A percentile compares a stretch with the other conserved stretches of the same genome.
Conservation (phyloP, 306 rosid genomes). For the Glycine soja region DNA sequence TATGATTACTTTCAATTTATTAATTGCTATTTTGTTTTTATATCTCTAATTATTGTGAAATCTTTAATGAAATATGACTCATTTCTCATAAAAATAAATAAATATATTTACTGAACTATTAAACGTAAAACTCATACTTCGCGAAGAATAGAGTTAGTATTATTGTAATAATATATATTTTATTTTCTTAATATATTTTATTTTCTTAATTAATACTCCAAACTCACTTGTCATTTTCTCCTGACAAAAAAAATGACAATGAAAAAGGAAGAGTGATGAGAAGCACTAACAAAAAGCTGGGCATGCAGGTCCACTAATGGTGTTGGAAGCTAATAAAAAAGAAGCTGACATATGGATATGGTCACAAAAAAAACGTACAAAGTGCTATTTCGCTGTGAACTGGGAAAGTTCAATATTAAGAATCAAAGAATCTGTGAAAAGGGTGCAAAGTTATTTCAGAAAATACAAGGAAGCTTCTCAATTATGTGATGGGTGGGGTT, state of each 20-base stretch:
- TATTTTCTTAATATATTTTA: neutral
- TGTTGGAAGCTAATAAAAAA: neutral
- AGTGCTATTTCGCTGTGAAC: conserved; percentile 2
- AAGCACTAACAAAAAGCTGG: neutral
- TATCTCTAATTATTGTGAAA: no score
- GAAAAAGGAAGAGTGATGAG: neutral
- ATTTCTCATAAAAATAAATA: no score
- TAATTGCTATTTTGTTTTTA: no score
- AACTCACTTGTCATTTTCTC: neutral
- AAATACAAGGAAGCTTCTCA: conserved; percentile 34
- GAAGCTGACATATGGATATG: conserved; percentile 27
- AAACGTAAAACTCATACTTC: no score
- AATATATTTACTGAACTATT: no score
- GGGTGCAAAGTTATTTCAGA: conserved; percentile 18
- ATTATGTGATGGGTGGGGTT: conserved; percentile 9
- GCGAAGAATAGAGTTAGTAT: no score
- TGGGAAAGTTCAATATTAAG: conserved; percentile 28
- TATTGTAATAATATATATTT: neutral
- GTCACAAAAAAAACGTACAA: conserved; percentile 7
- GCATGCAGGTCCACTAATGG: conserved; percentile 25
- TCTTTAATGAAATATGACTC: no score
- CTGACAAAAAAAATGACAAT: neutral
- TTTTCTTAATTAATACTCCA: neutral
- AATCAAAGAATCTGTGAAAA: conserved; percentile 43
- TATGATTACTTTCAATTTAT: no score